These are phyloP conservation scores for Sporothrix brunneoviolacea DNA, from an alignment of 2,329 filamentous ascomycete genomes.

Conservation along the genomic window DNA sequence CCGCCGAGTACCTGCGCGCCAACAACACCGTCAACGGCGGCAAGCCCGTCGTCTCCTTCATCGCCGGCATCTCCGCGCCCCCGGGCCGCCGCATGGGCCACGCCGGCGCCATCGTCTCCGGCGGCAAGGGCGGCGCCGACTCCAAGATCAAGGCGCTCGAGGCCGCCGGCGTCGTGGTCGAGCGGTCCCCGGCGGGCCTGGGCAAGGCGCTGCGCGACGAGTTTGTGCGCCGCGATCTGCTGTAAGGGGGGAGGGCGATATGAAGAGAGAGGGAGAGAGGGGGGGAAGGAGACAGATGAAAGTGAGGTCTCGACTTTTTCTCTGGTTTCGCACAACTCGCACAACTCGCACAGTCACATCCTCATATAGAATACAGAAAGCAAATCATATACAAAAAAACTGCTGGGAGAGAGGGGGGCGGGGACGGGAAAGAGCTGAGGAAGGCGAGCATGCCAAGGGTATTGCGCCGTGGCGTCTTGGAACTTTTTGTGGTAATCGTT, in stretches of 20 bases:
- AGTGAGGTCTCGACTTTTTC: not conserved
- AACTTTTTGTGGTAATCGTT: no score
- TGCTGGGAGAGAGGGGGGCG: not conserved
- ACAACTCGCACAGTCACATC: not conserved
- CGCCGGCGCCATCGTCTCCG: slow-evolving; percentile 94
- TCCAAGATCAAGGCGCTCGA: slow-evolving; percentile 96
- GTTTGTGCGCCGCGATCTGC: slow-evolving; percentile 91
- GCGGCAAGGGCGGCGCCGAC: slow-evolving; percentile 95
- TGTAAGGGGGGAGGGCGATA: slow-evolving; percentile 49
- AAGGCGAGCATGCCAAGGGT: no score
- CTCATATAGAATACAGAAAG: slow-evolving; percentile 9
- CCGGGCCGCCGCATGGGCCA: slow-evolving; percentile 97
- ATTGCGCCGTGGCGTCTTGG: no score
- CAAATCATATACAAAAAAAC: slow-evolving; percentile 1
- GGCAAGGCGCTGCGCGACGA: slow-evolving; percentile 92
- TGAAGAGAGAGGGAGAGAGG: not conserved
- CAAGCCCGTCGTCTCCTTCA: slow-evolving; percentile 97
- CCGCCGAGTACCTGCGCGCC: slow-evolving; percentile 87
- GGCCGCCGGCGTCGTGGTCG: slow-evolving; percentile 88
- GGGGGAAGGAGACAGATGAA: not conserved
- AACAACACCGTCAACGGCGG: slow-evolving; percentile 78
- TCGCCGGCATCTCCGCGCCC: slow-evolving; percentile 94
- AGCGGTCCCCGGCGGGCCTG: slow-evolving; percentile 84
- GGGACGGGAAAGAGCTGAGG: no score
- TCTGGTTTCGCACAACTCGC: not conserved